Percentiles rank a stretch among this genome's conserved stretches.
phyloP scores from a whole-genome alignment of 768 basidiomycete species.

The Mycena crocata region DNA sequence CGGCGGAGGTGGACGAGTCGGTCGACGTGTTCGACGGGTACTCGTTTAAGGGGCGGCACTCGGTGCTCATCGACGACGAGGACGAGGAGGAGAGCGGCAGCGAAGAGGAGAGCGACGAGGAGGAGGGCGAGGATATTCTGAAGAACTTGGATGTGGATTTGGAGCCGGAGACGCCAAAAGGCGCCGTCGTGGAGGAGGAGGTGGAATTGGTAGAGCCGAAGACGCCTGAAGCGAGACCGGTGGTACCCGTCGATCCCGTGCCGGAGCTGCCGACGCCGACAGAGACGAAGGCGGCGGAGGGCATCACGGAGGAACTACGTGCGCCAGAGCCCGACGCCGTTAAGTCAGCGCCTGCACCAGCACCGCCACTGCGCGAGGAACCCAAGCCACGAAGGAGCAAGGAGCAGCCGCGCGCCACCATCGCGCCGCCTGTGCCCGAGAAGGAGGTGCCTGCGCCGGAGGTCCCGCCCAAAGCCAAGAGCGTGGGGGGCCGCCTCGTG shows the following conservation, averaged over 20 bases:
- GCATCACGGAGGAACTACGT: conserved; percentile 35
- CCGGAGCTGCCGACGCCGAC: conserved; percentile 31
- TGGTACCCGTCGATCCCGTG: conserved; percentile 42
- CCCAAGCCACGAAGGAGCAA: conserved; percentile 45
- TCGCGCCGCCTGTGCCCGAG: conserved; percentile 43
- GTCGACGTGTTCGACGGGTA: conserved; percentile 94
- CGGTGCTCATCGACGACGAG: conserved; percentile 60
- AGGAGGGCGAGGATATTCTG: conserved; percentile 6
- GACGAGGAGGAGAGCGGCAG: conserved; percentile 19
- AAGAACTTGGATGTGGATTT: conserved; percentile 50
- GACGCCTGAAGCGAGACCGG: conserved; percentile 77
- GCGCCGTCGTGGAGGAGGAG: conserved; percentile 51
- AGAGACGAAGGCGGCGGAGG: conserved; percentile 28
- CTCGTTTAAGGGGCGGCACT: conserved; percentile 90
- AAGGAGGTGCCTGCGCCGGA: conserved; percentile 38
- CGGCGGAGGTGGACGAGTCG: conserved; percentile 55
- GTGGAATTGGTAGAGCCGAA: conserved; percentile 70
- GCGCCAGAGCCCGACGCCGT: conserved; percentile 15
- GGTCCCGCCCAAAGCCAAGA: conserved; percentile 39
- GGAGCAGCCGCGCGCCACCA: conserved; percentile 42
- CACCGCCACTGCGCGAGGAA: conserved; percentile 22
- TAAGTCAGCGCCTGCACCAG: conserved; percentile 16
- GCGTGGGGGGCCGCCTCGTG: conserved; percentile 40
- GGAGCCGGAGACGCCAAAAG: conserved; percentile 77
- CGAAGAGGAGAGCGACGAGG: conserved; percentile 1